Base-by-base conservation (phyloP, 345 rosid species). In the Rhodamnia argentea region DNA sequence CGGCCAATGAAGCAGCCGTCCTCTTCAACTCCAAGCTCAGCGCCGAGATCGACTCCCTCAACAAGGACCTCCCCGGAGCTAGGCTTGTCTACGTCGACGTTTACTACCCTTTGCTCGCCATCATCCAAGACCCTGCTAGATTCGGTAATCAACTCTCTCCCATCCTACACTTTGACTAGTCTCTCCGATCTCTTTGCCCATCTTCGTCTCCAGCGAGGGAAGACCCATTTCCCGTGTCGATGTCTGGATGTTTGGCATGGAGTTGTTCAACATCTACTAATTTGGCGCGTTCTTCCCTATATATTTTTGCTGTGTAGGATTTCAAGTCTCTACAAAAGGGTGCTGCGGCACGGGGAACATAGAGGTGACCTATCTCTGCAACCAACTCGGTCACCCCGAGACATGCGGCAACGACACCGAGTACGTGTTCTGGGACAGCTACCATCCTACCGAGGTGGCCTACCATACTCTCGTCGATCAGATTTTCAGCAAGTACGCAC, bases 401-500 rank as follows among this genome's bases (percentile, higher is more conserved):
- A 89, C 84, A 14, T 94, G 98, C 86, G 50, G 76, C 24, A 87
- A 88, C 86, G 94, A 88, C 62, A 86, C 96, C 1, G 91, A 92
- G 52, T 94, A 90, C 64, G 84, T 94, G 76, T 94, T 95, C 74
- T 95, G 96, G 98, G 99, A 95, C 64, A 91, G 97, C 85, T 96
- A 89, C 86, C 98, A 96, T 90, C 98, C 97, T 0, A 89, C 97
- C 5, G 95, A 94, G 85, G 89, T 64, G 53, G 88, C 96, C 42
- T 94, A 93, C 86, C 22, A 70, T 59, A 82, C 84, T 23, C 83
- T 92, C n/a, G 13, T 54, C 58, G 14, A 62, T 10, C 50, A 23
- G 18, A 2, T 88, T 24, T 10, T 86, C 18, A 2, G 32, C 11
- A 54, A 86, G 32, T 32, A 60, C 22, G 50, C 13, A 6, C 29